A percentile compares a stretch with the other conserved stretches of the same genome.
Evolutionary conservation across 75 land plant genomes (phyloP).

Genomic region (Larix kaempferi): DNA sequence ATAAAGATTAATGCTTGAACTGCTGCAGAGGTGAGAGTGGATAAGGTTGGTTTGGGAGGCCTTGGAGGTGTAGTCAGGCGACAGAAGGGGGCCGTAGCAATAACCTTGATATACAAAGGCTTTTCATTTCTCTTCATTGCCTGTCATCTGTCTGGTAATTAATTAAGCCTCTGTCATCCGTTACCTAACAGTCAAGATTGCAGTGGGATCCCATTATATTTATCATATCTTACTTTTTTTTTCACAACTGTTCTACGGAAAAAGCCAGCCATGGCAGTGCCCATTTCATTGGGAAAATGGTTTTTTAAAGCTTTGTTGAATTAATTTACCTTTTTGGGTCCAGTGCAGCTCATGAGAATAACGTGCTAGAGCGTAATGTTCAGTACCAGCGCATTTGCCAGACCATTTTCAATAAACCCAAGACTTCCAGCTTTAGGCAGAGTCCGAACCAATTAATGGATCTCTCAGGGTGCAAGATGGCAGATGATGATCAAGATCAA

Average conservation of each 20-base stretch:
- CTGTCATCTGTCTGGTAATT: slow-evolving; percentile 77
- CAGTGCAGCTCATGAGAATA: slow-evolving; percentile 69
- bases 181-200: too few species aligned
- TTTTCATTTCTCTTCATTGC: slow-evolving; percentile 55
- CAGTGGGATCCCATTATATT: too few species aligned
- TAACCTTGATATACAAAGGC: slow-evolving; percentile 52
- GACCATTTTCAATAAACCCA: slow-evolving; percentile 41
- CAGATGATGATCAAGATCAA: too few species aligned
- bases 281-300: too few species aligned
- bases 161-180: background rate
- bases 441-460: background rate
- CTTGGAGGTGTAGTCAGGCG: slow-evolving; percentile 35
- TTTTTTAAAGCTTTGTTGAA: too few species aligned
- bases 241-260: too few species aligned
- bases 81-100: slow-evolving; percentile 79
- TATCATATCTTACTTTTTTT: too few species aligned
- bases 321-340: too few species aligned
- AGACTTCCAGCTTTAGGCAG: background rate
- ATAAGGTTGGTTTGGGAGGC: slow-evolving; percentile 39
- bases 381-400: slow-evolving; percentile 60
- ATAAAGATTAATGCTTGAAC: too few species aligned
- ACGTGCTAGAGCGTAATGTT: slow-evolving; percentile 64
- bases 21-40: slow-evolving; percentile 32
- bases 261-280: too few species aligned
- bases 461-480: background rate